Base-by-base conservation (phyloP, 1,284 basidiomycete species). In the Entoloma clypeatum region DNA sequence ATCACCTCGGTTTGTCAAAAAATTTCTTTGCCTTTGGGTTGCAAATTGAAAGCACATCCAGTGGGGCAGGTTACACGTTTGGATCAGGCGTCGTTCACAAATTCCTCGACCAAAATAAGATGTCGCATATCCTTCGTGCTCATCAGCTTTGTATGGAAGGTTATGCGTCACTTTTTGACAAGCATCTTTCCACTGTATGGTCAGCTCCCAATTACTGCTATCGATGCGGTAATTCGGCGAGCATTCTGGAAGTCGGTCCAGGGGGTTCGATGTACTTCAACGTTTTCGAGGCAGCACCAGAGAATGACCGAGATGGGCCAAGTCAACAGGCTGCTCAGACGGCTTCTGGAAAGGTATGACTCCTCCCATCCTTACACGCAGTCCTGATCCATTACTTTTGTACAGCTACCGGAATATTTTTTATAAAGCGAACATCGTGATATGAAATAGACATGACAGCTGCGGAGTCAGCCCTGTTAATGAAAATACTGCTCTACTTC, bases 91-190 rank as follows among this genome's bases (percentile, higher is more conserved):
- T 99, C 36, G 96, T 99, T n/a, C 87, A 92, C 68, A 98, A 98
- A 62, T 99, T 99, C 63, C 76, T 93, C 41, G 82, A 85, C 55
- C 83, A 89, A 39, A 99, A 99, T 68, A 79, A 84, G 50, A 97
- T 99, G 93, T 85, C 87, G 26, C 95, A 99, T 60, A 97, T 99
- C 53, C 77, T 99, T 10, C 87, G 96, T 19, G 96, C 96, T 11
- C 96, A 99, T 64, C 96, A 99, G 60, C 79, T 99, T 4, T 99
- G 96, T 65, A 98, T 99, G 96, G 96, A 99, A 67, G 96, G 96
- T 2, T 99, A 92, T 64, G 82, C 86, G 17, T 92, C 94, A 3
- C 72, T 98, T 24, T 99, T 97, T 64, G 92, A 95, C 62, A 88
- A 93, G 54, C 86, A 91, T 54, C 78, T 99, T 33, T 93, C 91